Conservation (phyloP, 176 grass and related monocot genomes). For the Triticum aestivum region IWGSC_CS_RefSeq_v2.1 NC_057794.1:391404957-391405456, state of each 20-base stretch:
- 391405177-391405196: background rate
- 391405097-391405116: background rate
- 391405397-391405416: background rate
- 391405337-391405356: slow-evolving; percentile 55
- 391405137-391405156: background rate
- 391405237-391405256: slow-evolving; percentile 29
- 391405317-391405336: slow-evolving; percentile 69
- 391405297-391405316: background rate
- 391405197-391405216: background rate
- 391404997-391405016: no score
- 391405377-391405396: background rate
- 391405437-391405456: background rate
- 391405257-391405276: slow-evolving; percentile 50
- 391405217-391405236: slow-evolving; percentile 34
- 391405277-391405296: slow-evolving; percentile 41
- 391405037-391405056: background rate
- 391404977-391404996: no score
- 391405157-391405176: background rate
- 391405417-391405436: background rate
- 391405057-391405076: background rate
- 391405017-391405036: background rate
- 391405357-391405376: slow-evolving; percentile 34
- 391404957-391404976: no score
- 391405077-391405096: background rate
- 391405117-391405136: background rate